phyloP scores from a whole-genome alignment of 345 rosid genomes.

The Ailanthus altissimus region DNA sequence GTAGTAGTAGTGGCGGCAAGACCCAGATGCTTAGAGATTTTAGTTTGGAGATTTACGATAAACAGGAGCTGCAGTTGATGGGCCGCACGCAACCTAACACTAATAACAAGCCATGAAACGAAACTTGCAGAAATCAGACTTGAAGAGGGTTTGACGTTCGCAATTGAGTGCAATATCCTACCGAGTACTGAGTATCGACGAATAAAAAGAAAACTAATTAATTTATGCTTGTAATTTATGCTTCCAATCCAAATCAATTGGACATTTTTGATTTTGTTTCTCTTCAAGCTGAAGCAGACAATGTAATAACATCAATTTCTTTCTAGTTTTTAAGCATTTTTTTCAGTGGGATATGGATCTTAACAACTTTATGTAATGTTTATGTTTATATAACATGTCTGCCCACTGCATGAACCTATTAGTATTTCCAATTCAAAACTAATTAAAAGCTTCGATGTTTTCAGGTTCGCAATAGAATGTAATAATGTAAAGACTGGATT shows the following conservation, averaged over 20 bases:
- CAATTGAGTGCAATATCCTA: too few relatives aligned
- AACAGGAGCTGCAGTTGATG: slow-evolving; percentile 48
- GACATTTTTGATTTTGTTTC: not conserved
- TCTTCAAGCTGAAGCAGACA: not conserved
- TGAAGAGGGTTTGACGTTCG: not conserved
- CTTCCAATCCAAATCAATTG: not conserved
- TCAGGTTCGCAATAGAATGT: not conserved
- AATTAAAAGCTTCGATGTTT: not conserved
- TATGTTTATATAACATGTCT: not conserved
- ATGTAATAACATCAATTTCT: not conserved
- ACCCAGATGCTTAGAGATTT: slow-evolving; percentile 44
- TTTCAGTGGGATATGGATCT: too few relatives aligned
- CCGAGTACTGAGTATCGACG: too few relatives aligned
- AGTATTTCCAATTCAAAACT: too few relatives aligned
- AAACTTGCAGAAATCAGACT: not conserved
- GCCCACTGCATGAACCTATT: not conserved
- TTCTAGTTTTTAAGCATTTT: not conserved
- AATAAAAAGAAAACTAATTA: too few relatives aligned
- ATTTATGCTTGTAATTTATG: slow-evolving; percentile 8
- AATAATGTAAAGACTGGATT: not conserved
- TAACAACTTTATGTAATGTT: not conserved
- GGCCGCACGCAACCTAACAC: slow-evolving; percentile 16
- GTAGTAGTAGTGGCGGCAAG: slow-evolving; percentile 30
- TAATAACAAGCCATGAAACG: slow-evolving; percentile 26
- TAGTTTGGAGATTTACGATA: slow-evolving; percentile 43